Conservation (phyloP, 495 filamentous ascomycete species). For the Penicillium cosmopolitanum region DNA sequence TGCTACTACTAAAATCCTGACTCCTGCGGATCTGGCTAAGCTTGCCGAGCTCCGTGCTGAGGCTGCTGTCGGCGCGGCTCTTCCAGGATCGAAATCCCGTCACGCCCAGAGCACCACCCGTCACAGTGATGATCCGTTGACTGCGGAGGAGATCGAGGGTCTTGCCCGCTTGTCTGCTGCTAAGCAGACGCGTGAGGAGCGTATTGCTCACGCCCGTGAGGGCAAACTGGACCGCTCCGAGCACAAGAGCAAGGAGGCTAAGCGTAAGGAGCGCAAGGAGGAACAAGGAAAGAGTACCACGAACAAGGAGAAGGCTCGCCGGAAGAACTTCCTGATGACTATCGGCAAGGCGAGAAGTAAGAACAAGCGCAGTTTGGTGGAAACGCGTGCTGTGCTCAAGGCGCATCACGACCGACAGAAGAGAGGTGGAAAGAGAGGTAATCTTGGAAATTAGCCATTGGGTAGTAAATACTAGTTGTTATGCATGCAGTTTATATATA, state of each 20-base stretch:
- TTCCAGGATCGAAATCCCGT: slow-evolving; percentile 50
- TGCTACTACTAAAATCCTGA: slow-evolving; percentile 86
- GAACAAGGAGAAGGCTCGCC: slow-evolving; percentile 94
- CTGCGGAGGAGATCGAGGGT: slow-evolving; percentile 82
- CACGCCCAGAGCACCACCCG: slow-evolving; percentile 49
- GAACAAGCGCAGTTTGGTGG: slow-evolving; percentile 86
- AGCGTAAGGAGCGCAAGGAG: slow-evolving; percentile 80
- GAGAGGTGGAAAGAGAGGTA: slow-evolving; percentile 81
- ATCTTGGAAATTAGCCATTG: slow-evolving; percentile 42
- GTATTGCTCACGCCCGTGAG: slow-evolving; percentile 74
- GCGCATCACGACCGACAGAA: slow-evolving; percentile 83
- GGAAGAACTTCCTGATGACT: slow-evolving; percentile 99
- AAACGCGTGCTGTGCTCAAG: slow-evolving; percentile 76
- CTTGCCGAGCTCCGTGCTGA: slow-evolving; percentile 81
- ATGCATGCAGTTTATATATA: neutral
- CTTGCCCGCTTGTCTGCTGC: slow-evolving; percentile 67
- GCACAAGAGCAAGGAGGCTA: slow-evolving; percentile 80
- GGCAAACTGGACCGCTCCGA: slow-evolving; percentile 72
- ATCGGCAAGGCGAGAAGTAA: slow-evolving; percentile 91
- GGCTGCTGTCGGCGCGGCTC: slow-evolving; percentile 66
- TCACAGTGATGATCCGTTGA: slow-evolving; percentile 81
- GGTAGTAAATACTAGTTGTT: neutral
- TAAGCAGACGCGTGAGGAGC: slow-evolving; percentile 79
- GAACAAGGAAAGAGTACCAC: slow-evolving; percentile 90
- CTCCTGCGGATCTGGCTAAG: slow-evolving; percentile 89